These are phyloP conservation scores for Penicillium sp. DNA, from an alignment of 2,329 filamentous ascomycete species.

Conservation along the genomic window DNA sequence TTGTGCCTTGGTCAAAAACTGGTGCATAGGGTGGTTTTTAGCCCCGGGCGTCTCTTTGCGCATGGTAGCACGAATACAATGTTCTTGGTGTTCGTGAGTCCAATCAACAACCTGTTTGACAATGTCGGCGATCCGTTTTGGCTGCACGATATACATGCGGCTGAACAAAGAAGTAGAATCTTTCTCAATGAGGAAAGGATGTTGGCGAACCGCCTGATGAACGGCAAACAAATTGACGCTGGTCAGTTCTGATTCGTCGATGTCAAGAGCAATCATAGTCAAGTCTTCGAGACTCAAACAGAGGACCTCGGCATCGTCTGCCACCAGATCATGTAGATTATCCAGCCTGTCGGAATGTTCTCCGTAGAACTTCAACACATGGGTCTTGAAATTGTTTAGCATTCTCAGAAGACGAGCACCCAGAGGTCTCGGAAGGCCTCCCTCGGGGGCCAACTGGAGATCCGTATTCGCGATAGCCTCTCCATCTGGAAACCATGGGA, in stretches of 20 bases:
- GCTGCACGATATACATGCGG: slow-evolving; percentile 48
- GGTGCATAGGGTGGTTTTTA: slow-evolving; percentile 38
- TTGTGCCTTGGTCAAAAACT: slow-evolving; percentile 46
- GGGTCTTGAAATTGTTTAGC: slow-evolving; percentile 34
- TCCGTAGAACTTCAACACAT: slow-evolving; percentile 36
- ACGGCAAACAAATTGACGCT: slow-evolving; percentile 35
- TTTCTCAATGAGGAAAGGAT: slow-evolving; percentile 35
- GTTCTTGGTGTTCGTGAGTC: slow-evolving; percentile 52
- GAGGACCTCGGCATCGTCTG: slow-evolving; percentile 35
- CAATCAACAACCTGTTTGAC: slow-evolving; percentile 53
- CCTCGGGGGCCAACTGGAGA: slow-evolving; percentile 39
- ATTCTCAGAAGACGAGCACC: slow-evolving; percentile 36
- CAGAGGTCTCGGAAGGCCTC: slow-evolving; percentile 40
- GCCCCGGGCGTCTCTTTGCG: slow-evolving; percentile 24
- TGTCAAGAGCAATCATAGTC: slow-evolving; percentile 33
- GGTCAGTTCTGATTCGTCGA: slow-evolving; percentile 30
- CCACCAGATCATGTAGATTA: slow-evolving; percentile 37
- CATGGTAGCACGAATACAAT: slow-evolving; percentile 28
- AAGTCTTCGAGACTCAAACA: slow-evolving; percentile 39
- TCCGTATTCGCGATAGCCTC: slow-evolving; percentile 26
- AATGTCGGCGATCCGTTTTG: slow-evolving; percentile 48
- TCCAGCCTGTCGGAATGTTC: slow-evolving; percentile 35
- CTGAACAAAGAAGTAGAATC: slow-evolving; percentile 35
- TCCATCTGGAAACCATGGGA: slow-evolving; percentile 50
- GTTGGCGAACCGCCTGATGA: slow-evolving; percentile 32